These are phyloP conservation scores for Viridothelium virens DNA, from an alignment of 495 filamentous ascomycete species.

Conservation along the genomic window DNA sequence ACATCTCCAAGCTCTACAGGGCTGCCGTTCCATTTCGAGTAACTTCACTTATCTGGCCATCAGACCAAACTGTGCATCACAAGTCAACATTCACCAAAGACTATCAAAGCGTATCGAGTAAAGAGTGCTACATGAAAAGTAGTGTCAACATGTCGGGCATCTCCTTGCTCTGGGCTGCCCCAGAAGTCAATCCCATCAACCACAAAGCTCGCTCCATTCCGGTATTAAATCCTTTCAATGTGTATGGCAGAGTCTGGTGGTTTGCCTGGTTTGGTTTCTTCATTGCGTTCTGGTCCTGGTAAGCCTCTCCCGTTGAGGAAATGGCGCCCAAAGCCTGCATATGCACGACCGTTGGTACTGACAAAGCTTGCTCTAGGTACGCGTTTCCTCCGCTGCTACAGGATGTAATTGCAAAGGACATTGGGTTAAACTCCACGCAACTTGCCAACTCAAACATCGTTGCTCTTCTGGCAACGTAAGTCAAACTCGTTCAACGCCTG, in stretches of 20 bases:
- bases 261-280: slow-evolving; percentile 95
- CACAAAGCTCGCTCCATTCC: slow-evolving; percentile 65
- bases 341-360: not conserved
- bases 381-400: slow-evolving; percentile 37
- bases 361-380: slow-evolving; percentile 23
- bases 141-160: slow-evolving; percentile 22
- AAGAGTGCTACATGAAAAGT: not conserved
- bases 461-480: slow-evolving; percentile 76
- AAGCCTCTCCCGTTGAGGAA: slow-evolving; percentile 23
- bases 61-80: not conserved
- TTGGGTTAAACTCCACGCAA: slow-evolving; percentile 61
- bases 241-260: slow-evolving; percentile 85
- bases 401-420: slow-evolving; percentile 48
- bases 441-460: slow-evolving; percentile 89
- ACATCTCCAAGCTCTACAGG: not conserved
- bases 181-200: slow-evolving; percentile 38
- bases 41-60: not conserved
- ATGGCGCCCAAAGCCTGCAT: not conserved
- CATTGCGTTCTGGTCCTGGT: slow-evolving; percentile 93
- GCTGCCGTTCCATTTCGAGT: not conserved
- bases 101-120: not conserved
- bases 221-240: slow-evolving; percentile 66
- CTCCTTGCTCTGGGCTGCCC: slow-evolving; percentile 28
- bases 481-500: slow-evolving; percentile 14
- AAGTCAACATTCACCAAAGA: not conserved